Percentiles rank a stretch among this genome's conserved stretches.
Evolutionary conservation across 495 filamentous ascomycete species (phyloP).

Genomic region (Aspergillus panamensis): DNA sequence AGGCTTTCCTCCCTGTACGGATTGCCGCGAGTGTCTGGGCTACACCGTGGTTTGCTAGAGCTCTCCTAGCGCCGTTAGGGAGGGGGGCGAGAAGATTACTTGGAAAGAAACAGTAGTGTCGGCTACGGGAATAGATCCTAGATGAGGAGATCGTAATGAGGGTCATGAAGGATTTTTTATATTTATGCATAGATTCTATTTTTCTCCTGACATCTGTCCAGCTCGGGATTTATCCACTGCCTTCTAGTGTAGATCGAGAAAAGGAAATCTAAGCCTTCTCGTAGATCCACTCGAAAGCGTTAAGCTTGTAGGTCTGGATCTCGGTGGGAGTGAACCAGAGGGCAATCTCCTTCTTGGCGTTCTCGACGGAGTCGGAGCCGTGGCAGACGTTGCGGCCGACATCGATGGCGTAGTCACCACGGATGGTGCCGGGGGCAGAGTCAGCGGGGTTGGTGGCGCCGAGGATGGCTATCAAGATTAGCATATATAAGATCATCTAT

Average conservation of each 20-base stretch:
- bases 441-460: slow-evolving; percentile 97
- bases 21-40: slow-evolving; percentile 76
- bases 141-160: background rate
- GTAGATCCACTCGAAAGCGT: slow-evolving; percentile 88
- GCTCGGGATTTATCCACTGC: slow-evolving; percentile 9
- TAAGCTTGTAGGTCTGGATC: slow-evolving; percentile 71
- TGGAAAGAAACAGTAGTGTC: slow-evolving; percentile 23
- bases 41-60: slow-evolving; percentile 90
- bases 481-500: background rate
- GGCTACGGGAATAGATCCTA: background rate
- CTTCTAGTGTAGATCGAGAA: slow-evolving; percentile 20
- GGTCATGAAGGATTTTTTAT: background rate
- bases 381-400: slow-evolving; percentile 99
- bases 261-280: slow-evolving; percentile 64
- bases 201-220: slow-evolving; percentile 24
- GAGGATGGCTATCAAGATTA: slow-evolving; percentile 61
- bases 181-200: slow-evolving; percentile 27
- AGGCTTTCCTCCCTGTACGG: slow-evolving; percentile 72
- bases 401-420: slow-evolving; percentile 80
- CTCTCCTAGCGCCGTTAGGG: slow-evolving; percentile 50
- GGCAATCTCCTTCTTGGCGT: slow-evolving; percentile 97
- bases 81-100: slow-evolving; percentile 38
- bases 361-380: slow-evolving; percentile 97
- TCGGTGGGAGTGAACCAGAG: slow-evolving; percentile 93
- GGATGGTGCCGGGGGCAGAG: slow-evolving; percentile 93